phyloP scores from a whole-genome alignment of 2,329 filamentous ascomycete genomes.

The Colletotrichum cordylinicola region DNA sequence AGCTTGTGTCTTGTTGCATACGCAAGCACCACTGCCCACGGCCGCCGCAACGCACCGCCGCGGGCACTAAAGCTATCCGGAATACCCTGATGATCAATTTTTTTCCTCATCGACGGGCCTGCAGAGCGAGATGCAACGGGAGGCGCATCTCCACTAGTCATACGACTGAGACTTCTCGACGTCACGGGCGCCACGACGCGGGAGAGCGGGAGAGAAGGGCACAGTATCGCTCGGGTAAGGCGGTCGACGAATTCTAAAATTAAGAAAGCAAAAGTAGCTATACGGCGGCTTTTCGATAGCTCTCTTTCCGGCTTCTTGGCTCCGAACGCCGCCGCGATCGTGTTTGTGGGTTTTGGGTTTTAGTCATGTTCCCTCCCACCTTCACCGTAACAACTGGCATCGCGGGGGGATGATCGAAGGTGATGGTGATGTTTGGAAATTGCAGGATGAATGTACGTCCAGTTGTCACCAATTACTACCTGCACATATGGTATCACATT shows the following conservation, averaged over 20 bases:
- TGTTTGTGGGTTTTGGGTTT: neutral
- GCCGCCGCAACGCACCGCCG: neutral
- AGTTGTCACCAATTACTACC: neutral
- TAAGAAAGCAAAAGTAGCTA: neutral
- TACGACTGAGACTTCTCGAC: constrained; percentile 15
- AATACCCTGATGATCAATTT: constrained; percentile 6
- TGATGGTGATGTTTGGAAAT: neutral
- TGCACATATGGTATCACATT: neutral
- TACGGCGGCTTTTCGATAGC: neutral
- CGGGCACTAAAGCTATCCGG: neutral
- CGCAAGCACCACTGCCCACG: neutral
- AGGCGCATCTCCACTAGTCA: constrained; percentile 2
- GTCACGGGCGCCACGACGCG: neutral
- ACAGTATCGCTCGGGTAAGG: neutral
- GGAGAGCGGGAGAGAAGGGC: neutral
- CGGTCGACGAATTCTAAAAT: constrained; percentile 9
- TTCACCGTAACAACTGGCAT: neutral
- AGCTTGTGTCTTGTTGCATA: constrained; percentile 12
- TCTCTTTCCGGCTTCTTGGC: neutral
- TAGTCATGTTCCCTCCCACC: neutral
- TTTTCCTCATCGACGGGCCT: neutral
- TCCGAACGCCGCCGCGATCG: neutral
- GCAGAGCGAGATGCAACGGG: neutral
- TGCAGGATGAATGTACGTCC: neutral
- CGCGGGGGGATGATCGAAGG: neutral